These are phyloP conservation scores for Xanthoconium separans DNA, from an alignment of 1,284 basidiomycete species.

Conservation along the genomic window DNA sequence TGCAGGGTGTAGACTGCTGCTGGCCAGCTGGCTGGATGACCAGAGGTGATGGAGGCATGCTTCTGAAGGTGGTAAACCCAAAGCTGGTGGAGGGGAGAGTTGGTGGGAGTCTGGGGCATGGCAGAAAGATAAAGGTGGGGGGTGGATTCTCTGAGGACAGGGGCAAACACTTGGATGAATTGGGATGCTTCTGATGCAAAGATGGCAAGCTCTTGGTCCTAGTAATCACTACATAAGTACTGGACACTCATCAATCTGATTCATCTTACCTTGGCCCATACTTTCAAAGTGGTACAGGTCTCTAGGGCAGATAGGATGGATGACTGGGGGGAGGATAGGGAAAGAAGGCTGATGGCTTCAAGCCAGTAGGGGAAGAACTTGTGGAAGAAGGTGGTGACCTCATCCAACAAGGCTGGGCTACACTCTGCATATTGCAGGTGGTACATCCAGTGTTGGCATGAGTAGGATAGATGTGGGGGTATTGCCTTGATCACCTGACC, in stretches of 20 bases:
- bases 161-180: conserved; percentile 4
- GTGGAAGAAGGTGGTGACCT: conserved; percentile 7
- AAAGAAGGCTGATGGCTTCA: conserved; percentile 1
- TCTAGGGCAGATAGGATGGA: conserved; percentile 1
- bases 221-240: neutral
- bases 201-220: neutral
- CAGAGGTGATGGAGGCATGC: neutral
- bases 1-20: neutral
- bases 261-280: conserved; percentile 10
- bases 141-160: neutral
- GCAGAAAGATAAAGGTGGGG: neutral
- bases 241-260: no score
- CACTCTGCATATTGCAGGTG: neutral
- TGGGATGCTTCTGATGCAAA: conserved; percentile 1
- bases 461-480: conserved; percentile 2
- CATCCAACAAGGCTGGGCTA: neutral
- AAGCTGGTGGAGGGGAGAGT: neutral
- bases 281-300: neutral
- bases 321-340: neutral
- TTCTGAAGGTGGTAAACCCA: neutral
- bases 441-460: conserved; percentile 10
- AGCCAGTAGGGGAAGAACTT: conserved; percentile 2
- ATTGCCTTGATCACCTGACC: neutral
- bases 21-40: neutral
- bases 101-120: neutral